Conservation (phyloP, 2,329 filamentous ascomycete genomes). For the Sphaceloma murrayae region DNA sequence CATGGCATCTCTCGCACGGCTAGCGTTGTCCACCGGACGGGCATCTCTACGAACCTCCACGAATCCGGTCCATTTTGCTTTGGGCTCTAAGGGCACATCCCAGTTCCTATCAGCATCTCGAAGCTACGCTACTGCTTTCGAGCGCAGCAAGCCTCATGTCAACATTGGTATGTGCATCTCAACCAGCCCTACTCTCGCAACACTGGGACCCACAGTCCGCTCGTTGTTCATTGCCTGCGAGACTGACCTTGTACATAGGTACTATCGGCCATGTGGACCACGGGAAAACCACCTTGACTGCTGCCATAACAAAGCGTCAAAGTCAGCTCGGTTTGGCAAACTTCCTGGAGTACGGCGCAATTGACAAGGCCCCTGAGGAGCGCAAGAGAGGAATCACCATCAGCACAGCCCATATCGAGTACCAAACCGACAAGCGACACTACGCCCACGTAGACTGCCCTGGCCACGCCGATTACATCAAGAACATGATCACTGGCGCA, state of each 20-base stretch:
- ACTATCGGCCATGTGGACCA: conserved; percentile 96
- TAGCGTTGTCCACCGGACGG: conserved; percentile 74
- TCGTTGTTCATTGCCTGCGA: background rate
- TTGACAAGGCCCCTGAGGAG: conserved; percentile 98
- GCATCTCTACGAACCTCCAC: conserved; percentile 58
- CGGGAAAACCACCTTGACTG: conserved; percentile 83
- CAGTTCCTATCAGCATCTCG: conserved; percentile 52
- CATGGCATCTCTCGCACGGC: conserved; percentile 38
- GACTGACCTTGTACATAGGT: conserved; percentile 40
- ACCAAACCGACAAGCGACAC: conserved; percentile 85
- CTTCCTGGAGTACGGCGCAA: conserved; percentile 95
- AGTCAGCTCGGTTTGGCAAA: conserved; percentile 85
- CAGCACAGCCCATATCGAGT: conserved; percentile 96
- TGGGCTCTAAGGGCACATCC: conserved; percentile 53
- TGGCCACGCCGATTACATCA: conserved; percentile 99
- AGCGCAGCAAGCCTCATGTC: conserved; percentile 92
- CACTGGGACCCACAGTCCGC: too few species aligned
- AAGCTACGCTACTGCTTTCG: conserved; percentile 57
- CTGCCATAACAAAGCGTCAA: conserved; percentile 97
- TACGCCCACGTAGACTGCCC: conserved; percentile 99
- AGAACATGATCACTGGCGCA: conserved; percentile 99
- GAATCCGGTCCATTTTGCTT: conserved; percentile 67
- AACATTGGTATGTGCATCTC: conserved; percentile 66
- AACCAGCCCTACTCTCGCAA: too few species aligned
- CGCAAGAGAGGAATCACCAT: conserved; percentile 99